Evolutionary conservation across 202 grass and related monocot genomes (phyloP), one percentile per base, ranked within the genome.

Genomic region (Dendrocalamus latiflorus): DNA sequence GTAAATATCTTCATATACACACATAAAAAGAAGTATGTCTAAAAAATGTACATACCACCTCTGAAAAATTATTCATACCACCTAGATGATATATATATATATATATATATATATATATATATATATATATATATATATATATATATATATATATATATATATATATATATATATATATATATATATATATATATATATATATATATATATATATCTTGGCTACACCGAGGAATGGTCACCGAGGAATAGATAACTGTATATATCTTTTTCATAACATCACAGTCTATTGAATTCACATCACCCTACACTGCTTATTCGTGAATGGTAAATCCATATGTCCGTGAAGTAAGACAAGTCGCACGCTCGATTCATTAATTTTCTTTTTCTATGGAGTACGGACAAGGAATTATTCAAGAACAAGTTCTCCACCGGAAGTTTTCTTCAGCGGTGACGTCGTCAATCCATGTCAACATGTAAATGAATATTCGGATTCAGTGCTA

Each of bases 401-500:
- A 77, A 13, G 8, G 57, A 44, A 55, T 48, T n/a, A 77, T 34
- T 3, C 20, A 13, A 21, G 38, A 42, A 47, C 9, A n/a, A 57
- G 25, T 6, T n/a, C 34, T 44, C 48, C 10, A 0, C 16, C 6
- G 22, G 56, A 30, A 48, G 4, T 14, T 44, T 53, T 48, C 20
- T 69, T 9, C 18, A 0, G 51, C 0, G 8, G 1, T 75, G 87
- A 75, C 12, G 68, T 34, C 60, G 43, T 18, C 24, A 33, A 77
- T 76, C 75, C 47, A 56, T 26, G 70, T 60, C 64, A 33, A 50
- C 56, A 37, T 38, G 3, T 21, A 15, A 37, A 64, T 62, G 42
- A 50, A 82, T 72, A 79, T 57, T 68, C 14, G 61, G 53, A 70
- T 80, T 75, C 87, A 42, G 11, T 18, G 20, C 49, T 21, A 16